These are phyloP conservation scores for Pyrrhoderma noxium DNA, from an alignment of 1,284 basidiomycete genomes.

Conservation along the genomic window DNA sequence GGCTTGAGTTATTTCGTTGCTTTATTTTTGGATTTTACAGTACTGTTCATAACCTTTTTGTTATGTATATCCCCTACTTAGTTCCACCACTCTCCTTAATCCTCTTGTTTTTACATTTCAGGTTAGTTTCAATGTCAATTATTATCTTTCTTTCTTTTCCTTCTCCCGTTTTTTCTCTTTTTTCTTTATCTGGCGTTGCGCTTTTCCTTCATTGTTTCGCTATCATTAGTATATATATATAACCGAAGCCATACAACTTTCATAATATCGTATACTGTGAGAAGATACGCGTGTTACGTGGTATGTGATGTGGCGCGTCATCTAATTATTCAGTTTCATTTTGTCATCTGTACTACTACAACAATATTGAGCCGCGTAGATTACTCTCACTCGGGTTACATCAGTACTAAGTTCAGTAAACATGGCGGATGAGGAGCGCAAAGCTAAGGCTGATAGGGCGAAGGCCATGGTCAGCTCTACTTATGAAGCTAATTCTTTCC, in stretches of 20 bases:
- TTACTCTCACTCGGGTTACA: no score
- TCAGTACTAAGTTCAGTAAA: neutral
- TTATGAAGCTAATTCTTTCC: neutral
- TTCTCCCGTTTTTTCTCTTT: no score
- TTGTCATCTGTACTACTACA: no score
- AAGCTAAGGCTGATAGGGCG: conserved; percentile 70
- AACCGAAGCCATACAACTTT: no score
- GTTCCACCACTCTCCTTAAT: conserved; percentile 21
- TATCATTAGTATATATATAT: conserved; percentile 15
- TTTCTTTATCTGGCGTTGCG: conserved; percentile 23
- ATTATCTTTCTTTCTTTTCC: conserved; percentile 37
- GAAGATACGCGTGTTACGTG: no score
- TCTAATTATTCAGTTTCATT: no score
- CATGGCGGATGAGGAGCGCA: conserved; percentile 65
- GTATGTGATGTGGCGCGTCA: neutral
- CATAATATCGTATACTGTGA: no score
- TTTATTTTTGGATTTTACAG: conserved; percentile 2
- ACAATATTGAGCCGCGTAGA: no score
- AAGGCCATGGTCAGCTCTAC: conserved; percentile 55
- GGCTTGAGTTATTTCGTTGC: conserved; percentile 28
- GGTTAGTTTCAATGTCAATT: conserved; percentile 34
- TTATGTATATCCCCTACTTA: conserved; percentile 5
- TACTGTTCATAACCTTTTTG: neutral
- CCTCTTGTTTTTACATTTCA: conserved; percentile 22
- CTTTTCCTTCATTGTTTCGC: conserved; percentile 18